Evolutionary conservation across 2,329 filamentous ascomycete genomes (phyloP).

Genomic region (Scortechinia acanthostroma): DNA sequence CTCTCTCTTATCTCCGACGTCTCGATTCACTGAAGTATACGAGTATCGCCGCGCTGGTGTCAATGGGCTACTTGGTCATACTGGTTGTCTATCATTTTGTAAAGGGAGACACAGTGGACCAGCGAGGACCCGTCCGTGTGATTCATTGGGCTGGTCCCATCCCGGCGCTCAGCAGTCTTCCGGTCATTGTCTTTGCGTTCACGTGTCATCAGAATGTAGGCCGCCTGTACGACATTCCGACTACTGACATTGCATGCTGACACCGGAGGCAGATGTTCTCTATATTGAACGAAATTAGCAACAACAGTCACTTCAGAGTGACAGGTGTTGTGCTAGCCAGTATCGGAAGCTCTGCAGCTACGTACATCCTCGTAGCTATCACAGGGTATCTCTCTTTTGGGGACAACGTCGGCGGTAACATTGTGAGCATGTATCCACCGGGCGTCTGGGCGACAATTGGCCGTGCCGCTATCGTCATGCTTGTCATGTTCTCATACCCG

Average conservation of each 20-base stretch:
- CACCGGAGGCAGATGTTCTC: slow-evolving; percentile 77
- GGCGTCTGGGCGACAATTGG: slow-evolving; percentile 83
- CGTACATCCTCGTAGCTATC: slow-evolving; percentile 87
- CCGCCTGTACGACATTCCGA: too few relatives aligned
- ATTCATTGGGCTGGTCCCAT: slow-evolving; percentile 75
- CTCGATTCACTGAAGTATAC: slow-evolving; percentile 97
- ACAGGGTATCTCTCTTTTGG: slow-evolving; percentile 96
- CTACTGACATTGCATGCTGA: too few relatives aligned
- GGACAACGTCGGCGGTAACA: slow-evolving; percentile 82
- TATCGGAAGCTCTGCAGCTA: slow-evolving; percentile 78
- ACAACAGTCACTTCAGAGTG: slow-evolving; percentile 72
- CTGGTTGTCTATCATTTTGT: slow-evolving; percentile 89
- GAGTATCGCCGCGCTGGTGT: slow-evolving; percentile 80
- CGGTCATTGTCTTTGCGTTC: slow-evolving; percentile 97
- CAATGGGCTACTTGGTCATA: slow-evolving; percentile 88
- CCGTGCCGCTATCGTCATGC: slow-evolving; percentile 86
- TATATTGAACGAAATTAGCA: slow-evolving; percentile 86
- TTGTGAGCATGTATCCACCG: slow-evolving; percentile 80
- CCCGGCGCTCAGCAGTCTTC: slow-evolving; percentile 75
- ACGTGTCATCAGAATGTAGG: slow-evolving; percentile 97
- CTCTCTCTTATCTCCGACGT: slow-evolving; percentile 81
- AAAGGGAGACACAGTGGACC: slow-evolving; percentile 62
- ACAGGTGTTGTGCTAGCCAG: slow-evolving; percentile 74
- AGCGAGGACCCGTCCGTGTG: slow-evolving; percentile 68
- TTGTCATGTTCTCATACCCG: slow-evolving; percentile 94